These are phyloP conservation scores for Pinus albicaulis DNA, from an alignment of 75 land plant species.

Conservation along the genomic window DNA sequence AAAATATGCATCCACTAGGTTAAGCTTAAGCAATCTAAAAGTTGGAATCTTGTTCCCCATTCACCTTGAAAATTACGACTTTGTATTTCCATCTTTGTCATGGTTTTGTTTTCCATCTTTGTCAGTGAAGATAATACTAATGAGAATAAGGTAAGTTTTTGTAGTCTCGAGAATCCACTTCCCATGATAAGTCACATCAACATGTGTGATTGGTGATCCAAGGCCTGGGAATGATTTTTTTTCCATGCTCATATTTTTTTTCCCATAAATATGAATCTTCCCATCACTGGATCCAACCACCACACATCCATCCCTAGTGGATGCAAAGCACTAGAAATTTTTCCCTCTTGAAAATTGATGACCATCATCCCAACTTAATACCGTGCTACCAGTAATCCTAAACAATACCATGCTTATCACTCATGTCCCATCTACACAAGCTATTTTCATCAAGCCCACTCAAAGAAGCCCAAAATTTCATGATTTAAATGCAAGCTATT, in stretches of 20 bases:
- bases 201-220: constrained; percentile 95
- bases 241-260: constrained; percentile 86
- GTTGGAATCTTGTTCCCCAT: constrained; percentile 95
- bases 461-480: constrained; percentile 28
- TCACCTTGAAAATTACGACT: constrained; percentile 91
- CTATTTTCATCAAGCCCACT: constrained; percentile 91
- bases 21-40: constrained; percentile 92
- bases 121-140: constrained; percentile 87
- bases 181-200: constrained; percentile 99
- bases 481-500: not conserved
- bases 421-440: constrained; percentile 98
- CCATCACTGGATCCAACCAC: constrained; percentile 99
- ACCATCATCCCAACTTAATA: constrained; percentile 90
- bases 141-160: constrained; percentile 90
- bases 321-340: constrained; percentile 96
- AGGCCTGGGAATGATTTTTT: constrained; percentile 98
- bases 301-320: constrained; percentile 91
- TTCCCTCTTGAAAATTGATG: constrained; percentile 97
- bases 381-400: constrained; percentile 37
- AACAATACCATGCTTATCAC: constrained; percentile 69
- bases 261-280: constrained; percentile 86
- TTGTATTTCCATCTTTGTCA: no score
- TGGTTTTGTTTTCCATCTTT: no score
- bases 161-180: constrained; percentile 97
- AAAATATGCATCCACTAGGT: constrained; percentile 84